phyloP scores from a whole-genome alignment of 495 filamentous ascomycete species.

The Umbilicaria muhlenbergii region DNA sequence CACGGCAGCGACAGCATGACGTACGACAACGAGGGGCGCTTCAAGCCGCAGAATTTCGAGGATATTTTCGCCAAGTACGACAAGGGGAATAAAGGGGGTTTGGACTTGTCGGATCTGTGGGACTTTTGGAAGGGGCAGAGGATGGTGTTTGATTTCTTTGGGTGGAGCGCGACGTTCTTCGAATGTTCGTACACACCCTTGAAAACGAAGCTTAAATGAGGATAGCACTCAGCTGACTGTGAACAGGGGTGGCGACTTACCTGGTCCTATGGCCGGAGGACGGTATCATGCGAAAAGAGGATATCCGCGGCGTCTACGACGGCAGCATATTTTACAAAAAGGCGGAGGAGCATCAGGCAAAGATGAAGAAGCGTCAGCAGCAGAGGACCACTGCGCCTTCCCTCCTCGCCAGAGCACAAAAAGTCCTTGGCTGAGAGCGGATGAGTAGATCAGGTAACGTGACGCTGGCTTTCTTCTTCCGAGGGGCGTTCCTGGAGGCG shows the following conservation, averaged over 20 bases:
- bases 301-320: conserved; percentile 26
- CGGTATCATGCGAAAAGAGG: conserved; percentile 30
- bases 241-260: conserved; percentile 24
- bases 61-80: conserved; percentile 43
- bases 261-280: conserved; percentile 28
- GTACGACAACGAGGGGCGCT: conserved; percentile 41
- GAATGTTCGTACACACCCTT: conserved; percentile 19
- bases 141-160: conserved; percentile 28
- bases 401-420: too few relatives aligned
- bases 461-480: too few relatives aligned
- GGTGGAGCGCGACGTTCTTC: conserved; percentile 21
- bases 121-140: conserved; percentile 27
- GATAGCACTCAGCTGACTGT: conserved; percentile 6
- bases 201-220: conserved; percentile 12
- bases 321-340: conserved; percentile 17
- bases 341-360: neutral
- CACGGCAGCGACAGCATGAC: conserved; percentile 37
- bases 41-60: conserved; percentile 40
- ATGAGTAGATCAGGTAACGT: too few relatives aligned
- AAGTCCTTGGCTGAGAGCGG: too few relatives aligned
- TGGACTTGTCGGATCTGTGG: conserved; percentile 16
- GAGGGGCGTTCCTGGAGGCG: too few relatives aligned
- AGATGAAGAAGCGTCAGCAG: neutral
- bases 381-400: too few relatives aligned
- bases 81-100: conserved; percentile 16